phyloP scores from a whole-genome alignment of 257 asterid species.

The Gentiana macrophylla region DNA sequence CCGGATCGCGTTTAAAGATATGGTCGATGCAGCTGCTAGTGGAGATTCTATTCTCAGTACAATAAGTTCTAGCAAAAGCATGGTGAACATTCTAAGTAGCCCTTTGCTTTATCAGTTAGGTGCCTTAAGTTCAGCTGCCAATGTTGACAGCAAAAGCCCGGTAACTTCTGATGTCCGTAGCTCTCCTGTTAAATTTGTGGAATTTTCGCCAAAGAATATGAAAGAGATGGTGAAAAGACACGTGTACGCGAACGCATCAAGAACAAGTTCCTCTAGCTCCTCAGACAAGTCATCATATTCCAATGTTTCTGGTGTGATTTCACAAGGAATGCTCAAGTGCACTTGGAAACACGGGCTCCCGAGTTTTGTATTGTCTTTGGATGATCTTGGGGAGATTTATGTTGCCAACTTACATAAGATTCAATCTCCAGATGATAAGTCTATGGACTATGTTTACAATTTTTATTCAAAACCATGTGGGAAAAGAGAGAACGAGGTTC shows the following conservation, averaged over 20 bases:
- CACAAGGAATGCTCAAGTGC: constrained; percentile 75
- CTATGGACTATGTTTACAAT: constrained; percentile 53
- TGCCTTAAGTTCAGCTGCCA: constrained; percentile 14
- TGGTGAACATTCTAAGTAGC: constrained; percentile 70
- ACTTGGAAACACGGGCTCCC: constrained; percentile 69
- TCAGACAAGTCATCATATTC: constrained; percentile 49
- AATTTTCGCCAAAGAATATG: constrained; percentile 17
- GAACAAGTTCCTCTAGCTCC: constrained; percentile 44
- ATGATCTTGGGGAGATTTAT: constrained; percentile 59
- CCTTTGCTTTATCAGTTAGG: constrained; percentile 47
- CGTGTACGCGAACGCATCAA: constrained; percentile 46
- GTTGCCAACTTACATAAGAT: constrained; percentile 34
- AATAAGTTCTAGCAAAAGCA: constrained; percentile 48
- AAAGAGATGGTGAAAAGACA: constrained; percentile 40
- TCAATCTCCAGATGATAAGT: constrained; percentile 35
- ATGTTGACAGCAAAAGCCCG: constrained; percentile 14
- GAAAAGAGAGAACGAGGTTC: constrained; percentile 31
- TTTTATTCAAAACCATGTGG: constrained; percentile 39
- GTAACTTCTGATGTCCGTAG: constrained; percentile 13
- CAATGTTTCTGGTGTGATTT: constrained; percentile 18
- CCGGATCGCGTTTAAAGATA: constrained; percentile 3
- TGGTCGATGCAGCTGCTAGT: constrained; percentile 12
- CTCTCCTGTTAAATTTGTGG: constrained; percentile 19
- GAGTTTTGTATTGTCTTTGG: constrained; percentile 48
- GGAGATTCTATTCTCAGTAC: constrained; percentile 31